These are phyloP conservation scores for Rhipidocladum racemiflorum DNA, from an alignment of 176 grass and related monocot genomes.

Conservation along the genomic window DNA sequence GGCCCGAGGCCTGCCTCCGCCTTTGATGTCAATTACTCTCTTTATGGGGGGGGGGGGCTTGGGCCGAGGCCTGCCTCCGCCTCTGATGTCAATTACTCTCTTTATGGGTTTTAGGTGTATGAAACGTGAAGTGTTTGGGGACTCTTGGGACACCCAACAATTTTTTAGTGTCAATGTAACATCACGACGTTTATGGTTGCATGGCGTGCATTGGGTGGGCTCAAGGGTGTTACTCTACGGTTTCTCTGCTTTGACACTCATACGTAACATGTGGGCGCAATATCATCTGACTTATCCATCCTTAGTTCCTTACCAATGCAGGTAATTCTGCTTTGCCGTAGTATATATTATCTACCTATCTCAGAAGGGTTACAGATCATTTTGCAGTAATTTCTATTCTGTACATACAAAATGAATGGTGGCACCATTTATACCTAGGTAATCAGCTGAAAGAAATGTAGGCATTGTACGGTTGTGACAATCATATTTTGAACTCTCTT, in stretches of 20 bases:
- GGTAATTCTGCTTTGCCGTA: too few relatives aligned
- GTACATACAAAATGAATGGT: not conserved
- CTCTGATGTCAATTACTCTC: too few relatives aligned
- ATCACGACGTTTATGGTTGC: not conserved
- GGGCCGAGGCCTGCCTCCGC: too few relatives aligned
- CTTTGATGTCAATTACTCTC: too few relatives aligned
- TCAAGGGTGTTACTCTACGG: not conserved
- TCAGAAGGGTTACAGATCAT: not conserved
- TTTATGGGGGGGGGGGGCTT: too few relatives aligned
- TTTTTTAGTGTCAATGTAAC: not conserved
- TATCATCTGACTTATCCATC: not conserved
- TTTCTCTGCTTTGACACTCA: not conserved
- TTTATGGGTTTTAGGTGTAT: slow-evolving; percentile 4
- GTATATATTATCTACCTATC: not conserved
- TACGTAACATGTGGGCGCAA: not conserved
- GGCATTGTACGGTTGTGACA: not conserved
- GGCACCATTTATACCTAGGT: not conserved
- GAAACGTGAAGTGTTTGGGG: slow-evolving; percentile 43
- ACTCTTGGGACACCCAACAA: slow-evolving; percentile 25
- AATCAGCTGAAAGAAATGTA: not conserved
- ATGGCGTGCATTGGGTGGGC: not conserved
- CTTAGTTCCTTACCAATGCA: too few relatives aligned
- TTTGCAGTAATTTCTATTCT: not conserved
- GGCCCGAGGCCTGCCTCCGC: too few relatives aligned
- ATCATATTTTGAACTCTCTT: not conserved